phyloP scores from a whole-genome alignment of 225 moss, liverwort and hornwort genomes.

The Rhytidiadelphus loreus region DNA sequence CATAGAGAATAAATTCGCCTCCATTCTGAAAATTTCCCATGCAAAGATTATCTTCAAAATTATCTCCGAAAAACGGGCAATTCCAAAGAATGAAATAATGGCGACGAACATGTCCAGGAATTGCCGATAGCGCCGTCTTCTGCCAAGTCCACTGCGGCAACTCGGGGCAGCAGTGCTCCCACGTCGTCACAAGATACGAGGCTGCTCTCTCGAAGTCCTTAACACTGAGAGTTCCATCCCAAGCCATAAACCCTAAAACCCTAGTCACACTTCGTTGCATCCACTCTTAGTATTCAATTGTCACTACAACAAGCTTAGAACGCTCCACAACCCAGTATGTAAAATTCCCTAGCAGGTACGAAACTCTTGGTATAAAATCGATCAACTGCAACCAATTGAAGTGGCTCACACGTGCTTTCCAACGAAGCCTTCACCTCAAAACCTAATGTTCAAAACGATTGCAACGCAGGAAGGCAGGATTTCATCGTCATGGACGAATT shows the following conservation, averaged over 20 bases:
- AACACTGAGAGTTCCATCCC: slow-evolving; percentile 48
- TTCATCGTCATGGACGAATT: not conserved
- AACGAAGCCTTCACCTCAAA: not conserved
- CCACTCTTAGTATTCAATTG: not conserved
- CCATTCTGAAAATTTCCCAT: not conserved
- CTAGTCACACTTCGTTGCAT: not conserved
- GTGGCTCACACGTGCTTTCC: not conserved
- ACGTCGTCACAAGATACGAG: slow-evolving; percentile 23
- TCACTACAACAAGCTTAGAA: not conserved
- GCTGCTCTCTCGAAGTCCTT: slow-evolving; percentile 38
- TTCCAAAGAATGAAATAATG: not conserved
- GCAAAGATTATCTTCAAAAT: not conserved
- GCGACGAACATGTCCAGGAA: slow-evolving; percentile 9
- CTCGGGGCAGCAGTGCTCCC: slow-evolving; percentile 36
- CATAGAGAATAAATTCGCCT: not conserved
- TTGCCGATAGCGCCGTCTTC: not conserved
- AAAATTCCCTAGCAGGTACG: not conserved
- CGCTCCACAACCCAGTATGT: not conserved
- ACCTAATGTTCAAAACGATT: not conserved
- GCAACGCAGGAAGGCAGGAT: not conserved
- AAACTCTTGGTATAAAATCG: not conserved
- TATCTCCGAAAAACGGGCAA: not conserved
- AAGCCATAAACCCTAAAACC: slow-evolving; percentile 10
- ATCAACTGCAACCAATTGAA: not conserved
- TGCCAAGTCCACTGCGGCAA: slow-evolving; percentile 45